Evolutionary conservation across 192 early-diverging fungal genomes (phyloP).

Genomic region (Fimicolochytrium jonesii): DNA sequence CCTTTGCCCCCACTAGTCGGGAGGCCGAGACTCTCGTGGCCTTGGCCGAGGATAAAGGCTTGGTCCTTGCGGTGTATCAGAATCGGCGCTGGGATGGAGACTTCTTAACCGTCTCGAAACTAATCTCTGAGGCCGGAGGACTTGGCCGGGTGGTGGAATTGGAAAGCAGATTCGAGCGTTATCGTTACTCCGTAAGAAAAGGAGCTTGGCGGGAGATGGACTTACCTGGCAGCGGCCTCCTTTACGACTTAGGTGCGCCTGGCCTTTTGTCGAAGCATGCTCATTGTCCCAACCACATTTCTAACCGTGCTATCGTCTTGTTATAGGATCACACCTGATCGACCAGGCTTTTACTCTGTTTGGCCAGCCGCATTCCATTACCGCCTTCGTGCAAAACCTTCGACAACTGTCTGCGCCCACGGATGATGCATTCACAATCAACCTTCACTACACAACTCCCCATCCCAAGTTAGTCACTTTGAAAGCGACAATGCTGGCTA

Average conservation of each 20-base stretch:
- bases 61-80: constrained; percentile 67
- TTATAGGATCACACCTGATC: constrained; percentile 27
- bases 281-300: too few relatives aligned
- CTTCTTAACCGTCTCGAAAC: constrained; percentile 65
- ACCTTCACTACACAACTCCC: constrained; percentile 60
- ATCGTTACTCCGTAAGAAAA: constrained; percentile 58
- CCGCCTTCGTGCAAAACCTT: constrained; percentile 59
- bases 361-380: constrained; percentile 61
- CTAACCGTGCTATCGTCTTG: too few relatives aligned
- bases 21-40: constrained; percentile 58
- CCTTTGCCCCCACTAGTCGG: constrained; percentile 59
- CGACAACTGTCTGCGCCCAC: constrained; percentile 52
- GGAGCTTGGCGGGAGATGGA: constrained; percentile 68
- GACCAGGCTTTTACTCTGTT: constrained; percentile 54
- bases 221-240: constrained; percentile 63
- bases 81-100: constrained; percentile 82
- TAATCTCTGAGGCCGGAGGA: constrained; percentile 40
- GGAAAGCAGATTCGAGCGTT: constrained; percentile 72
- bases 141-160: constrained; percentile 68
- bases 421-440: constrained; percentile 11
- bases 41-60: constrained; percentile 52
- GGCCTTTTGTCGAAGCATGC: too few relatives aligned
- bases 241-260: constrained; percentile 69
- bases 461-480: constrained; percentile 53
- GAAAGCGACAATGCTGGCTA: constrained; percentile 66